phyloP scores from a whole-genome alignment of 2,329 filamentous ascomycete genomes.

The Rhinocladiella similis region DNA sequence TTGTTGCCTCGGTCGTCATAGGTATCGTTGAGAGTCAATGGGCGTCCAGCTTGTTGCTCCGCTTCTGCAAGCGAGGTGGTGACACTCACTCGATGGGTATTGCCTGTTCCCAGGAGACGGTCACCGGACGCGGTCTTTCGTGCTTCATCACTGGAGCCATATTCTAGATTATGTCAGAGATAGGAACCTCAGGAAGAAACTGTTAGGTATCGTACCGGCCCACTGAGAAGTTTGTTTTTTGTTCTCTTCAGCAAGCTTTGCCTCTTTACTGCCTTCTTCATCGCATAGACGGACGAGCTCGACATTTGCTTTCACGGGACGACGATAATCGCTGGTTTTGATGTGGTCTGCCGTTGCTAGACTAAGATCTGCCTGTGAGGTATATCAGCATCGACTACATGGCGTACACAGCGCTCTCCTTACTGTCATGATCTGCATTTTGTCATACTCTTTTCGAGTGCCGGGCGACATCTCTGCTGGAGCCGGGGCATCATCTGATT shows the following conservation, averaged over 20 bases:
- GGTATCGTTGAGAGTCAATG: slow-evolving; percentile 11
- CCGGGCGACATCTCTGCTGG: slow-evolving; percentile 8
- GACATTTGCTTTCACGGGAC: slow-evolving; percentile 13
- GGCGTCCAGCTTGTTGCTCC: slow-evolving; percentile 1
- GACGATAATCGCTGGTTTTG: slow-evolving; percentile 34
- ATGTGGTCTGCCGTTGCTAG: slow-evolving; percentile 38
- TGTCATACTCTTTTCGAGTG: slow-evolving; percentile 4
- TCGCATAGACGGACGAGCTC: slow-evolving; percentile 36
- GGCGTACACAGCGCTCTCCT: neutral
- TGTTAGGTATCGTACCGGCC: slow-evolving; percentile 34
- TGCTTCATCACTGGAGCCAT: slow-evolving; percentile 3
- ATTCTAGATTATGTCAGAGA: slow-evolving; percentile 10
- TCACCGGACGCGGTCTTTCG: neutral
- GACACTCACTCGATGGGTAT: slow-evolving; percentile 17
- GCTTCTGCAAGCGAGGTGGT: slow-evolving; percentile 4
- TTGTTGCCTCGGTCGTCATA: slow-evolving; percentile 3
- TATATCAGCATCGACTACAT: neutral
- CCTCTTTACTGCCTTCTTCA: slow-evolving; percentile 32
- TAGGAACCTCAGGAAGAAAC: neutral
- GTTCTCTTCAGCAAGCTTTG: slow-evolving; percentile 32
- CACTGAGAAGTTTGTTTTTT: slow-evolving; percentile 33
- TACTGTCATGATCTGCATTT: slow-evolving; percentile 7
- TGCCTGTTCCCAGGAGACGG: slow-evolving; percentile 30
- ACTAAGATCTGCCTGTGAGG: slow-evolving; percentile 40
- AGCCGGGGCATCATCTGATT: neutral